Base-by-base conservation (phyloP, 768 basidiomycete genomes). In the Suillus placidus region DNA sequence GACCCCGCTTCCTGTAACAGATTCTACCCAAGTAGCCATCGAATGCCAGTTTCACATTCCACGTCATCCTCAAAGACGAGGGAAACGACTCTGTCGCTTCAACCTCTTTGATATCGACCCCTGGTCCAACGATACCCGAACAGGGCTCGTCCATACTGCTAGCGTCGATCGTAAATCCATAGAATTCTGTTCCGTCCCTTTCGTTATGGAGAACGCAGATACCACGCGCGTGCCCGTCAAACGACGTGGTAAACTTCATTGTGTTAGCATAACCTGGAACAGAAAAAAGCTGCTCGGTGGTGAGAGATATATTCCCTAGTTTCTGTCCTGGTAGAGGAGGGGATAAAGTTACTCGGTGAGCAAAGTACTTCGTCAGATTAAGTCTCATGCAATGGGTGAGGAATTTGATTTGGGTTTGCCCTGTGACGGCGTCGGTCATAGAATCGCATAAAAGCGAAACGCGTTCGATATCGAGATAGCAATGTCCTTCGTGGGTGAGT, bases 171-270 rank as follows among this genome's bases (percentile, higher is more conserved):
- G 57, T 58, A 13, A 58, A 58, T 30, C 57, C 57, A 1, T 58
- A 58, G 37, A 58, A 58, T 20, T 58, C 57, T 4, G 57, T 58
- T 10, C 57, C 57, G 3, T 58, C 57, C 23, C 38, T 40, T 6
- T 58, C 57, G 26, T 58, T 58, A 18, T 58, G 57, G 3, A 58
- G 57, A 20, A 58, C 57, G 38, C 57, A 58, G 57, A 58, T 58
- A 16, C 57, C 57, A 1, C 57, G 57, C 16, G 57, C 57, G 16
- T 58, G 57, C 1, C 57, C 57, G 12, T 58, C 57, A 12, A 58
- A 58, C 1, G 57, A 58, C 10, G 23, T 58, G 18, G 57, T 58
- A 40, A 58, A 58, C 26, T 58, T 58, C 57, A 58, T 58, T 18
- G 57, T 58, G 8, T 58, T 58, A 30, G 57, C 57, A 40, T 58